Base-by-base conservation (phyloP, 1,139 yeast genomes). In the Yamadazyma songkhlaensis region DNA sequence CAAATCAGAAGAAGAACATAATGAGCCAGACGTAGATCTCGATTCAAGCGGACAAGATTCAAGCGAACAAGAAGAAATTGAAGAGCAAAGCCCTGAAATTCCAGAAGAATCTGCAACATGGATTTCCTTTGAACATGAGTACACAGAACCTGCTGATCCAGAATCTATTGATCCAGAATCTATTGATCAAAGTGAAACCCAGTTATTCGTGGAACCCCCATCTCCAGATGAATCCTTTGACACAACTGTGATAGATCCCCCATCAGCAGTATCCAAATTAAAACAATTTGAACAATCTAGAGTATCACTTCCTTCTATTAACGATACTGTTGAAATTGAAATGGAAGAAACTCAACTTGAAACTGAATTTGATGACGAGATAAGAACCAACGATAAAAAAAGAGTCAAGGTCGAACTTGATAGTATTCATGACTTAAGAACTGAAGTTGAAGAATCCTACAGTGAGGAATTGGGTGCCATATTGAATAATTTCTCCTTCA, bases 401-500 rank as follows among this genome's bases (percentile, higher is more conserved):
- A 44, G 58, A 32, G 59, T 51, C 9, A 52, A 49, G 9, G 80
- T 81, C 0, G 66, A 70, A 25, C 62, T 86, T n/a, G 68, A 76
- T 13, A 84, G 92, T 48, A 70, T 92, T 7, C 57, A 64, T 25
- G 64, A 64, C 4, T 67, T 92, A 3, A 64, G 82, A 22, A 57
- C 64, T 12, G 75, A 72, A 9, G 73, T 85, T 1, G 77, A 77
- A 31, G 51, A 51, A 0, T 46, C 58, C 0, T 65, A 76, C 0
- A 76, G 84, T 53, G 60, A 65, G 23, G 72, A 73, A 4, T 58
- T 92, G 22, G 83, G 96, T 0, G 74, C 77, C 31, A 62, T 87
- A 1, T 79, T 92, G 55, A 74, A 82, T 13, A 79, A 84, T 41
- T 77, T 85, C 37, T 78, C 83, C 0, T 88, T 75, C 53, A 82